Percentiles rank a stretch among this genome's conserved stretches.
phyloP scores from a whole-genome alignment of 2,329 filamentous ascomycete species.

The Pseudogymnoascus sp. region DNA sequence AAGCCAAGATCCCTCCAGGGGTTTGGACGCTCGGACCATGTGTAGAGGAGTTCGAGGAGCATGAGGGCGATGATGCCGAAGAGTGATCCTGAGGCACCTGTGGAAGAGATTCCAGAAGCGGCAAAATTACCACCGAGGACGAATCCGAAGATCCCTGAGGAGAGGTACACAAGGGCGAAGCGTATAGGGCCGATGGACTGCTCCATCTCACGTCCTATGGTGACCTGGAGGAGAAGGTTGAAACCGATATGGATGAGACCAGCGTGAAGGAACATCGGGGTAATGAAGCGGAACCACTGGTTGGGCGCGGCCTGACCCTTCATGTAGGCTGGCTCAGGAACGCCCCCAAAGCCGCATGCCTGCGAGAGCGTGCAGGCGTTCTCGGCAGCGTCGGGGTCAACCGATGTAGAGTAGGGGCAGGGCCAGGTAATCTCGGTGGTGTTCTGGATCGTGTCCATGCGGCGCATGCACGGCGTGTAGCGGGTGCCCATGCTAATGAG shows the following conservation, averaged over 20 bases:
- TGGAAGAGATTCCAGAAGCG: conserved; percentile 70
- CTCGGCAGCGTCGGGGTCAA: conserved; percentile 38
- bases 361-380: conserved; percentile 66
- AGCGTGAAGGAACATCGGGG: conserved; percentile 90
- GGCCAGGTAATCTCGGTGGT: conserved; percentile 53
- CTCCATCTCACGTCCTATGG: conserved; percentile 88
- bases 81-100: conserved; percentile 80
- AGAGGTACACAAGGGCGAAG: conserved; percentile 84
- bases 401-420: conserved; percentile 64
- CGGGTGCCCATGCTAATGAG: conserved; percentile 96
- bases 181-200: conserved; percentile 78
- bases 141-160: conserved; percentile 89
- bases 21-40: conserved; percentile 70
- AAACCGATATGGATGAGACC: conserved; percentile 92
- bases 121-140: conserved; percentile 93
- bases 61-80: conserved; percentile 88
- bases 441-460: conserved; percentile 57
- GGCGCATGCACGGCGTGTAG: conserved; percentile 92
- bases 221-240: conserved; percentile 87
- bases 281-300: conserved; percentile 96
- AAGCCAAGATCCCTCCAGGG: conserved; percentile 82
- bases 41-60: conserved; percentile 85
- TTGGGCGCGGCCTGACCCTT: conserved; percentile 55
- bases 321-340: background rate
- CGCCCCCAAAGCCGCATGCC: conserved; percentile 73